Evolutionary conservation across 2,329 filamentous ascomycete genomes (phyloP), one percentile per base, ranked within the genome.

Genomic region (Colletotrichum incanum): DNA sequence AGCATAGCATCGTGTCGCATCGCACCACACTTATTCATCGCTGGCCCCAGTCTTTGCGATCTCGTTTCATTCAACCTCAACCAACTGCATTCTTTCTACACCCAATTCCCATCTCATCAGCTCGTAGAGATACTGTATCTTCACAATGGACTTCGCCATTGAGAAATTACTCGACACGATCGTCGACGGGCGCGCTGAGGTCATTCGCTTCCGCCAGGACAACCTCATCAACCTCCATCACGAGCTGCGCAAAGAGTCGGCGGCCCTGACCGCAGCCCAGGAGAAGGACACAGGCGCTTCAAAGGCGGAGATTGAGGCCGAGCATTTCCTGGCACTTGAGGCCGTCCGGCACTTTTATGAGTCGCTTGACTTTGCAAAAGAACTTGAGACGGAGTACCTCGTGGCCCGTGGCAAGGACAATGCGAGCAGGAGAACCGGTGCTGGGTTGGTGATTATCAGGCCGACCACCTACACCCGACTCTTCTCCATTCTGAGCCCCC

Each of bases 201-300:
- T 85, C 71, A 74, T 84, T n/a, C 82, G 81, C 69, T 86, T 85
- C 71, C 80, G 84, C 14, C 84, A 85, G 74, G 80, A 81, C 43
- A 82, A 88, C 74, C 79, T 88, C 11, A 80, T 85, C 67, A 75
- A 74, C 2, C 80, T 88, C 0, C 83, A 86, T 72, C 77, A 82
- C 31, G 74, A 74, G 2, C 74, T 88, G 11, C 77, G 80, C 3
- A 75, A 78, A 4, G 80, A 83, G 26, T 77, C 77, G 31, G 71
- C 77, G 8, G 76, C 78, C 1, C 80, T 87, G 9, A 77, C 79
- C 65, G 77, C 81, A 41, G 84, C 85, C 0, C 83, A 87, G 11
- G 76, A 78, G 23, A 77, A 81, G 45, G 86, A 87, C 69, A 79
- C 80, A 2, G 76, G 76, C 4, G 66, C 72, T 8, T 68, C 66